Percentiles rank a stretch among this genome's conserved stretches.
Evolutionary conservation across 1,284 basidiomycete genomes (phyloP).

Genomic region (Malassezia slooffiae): DNA sequence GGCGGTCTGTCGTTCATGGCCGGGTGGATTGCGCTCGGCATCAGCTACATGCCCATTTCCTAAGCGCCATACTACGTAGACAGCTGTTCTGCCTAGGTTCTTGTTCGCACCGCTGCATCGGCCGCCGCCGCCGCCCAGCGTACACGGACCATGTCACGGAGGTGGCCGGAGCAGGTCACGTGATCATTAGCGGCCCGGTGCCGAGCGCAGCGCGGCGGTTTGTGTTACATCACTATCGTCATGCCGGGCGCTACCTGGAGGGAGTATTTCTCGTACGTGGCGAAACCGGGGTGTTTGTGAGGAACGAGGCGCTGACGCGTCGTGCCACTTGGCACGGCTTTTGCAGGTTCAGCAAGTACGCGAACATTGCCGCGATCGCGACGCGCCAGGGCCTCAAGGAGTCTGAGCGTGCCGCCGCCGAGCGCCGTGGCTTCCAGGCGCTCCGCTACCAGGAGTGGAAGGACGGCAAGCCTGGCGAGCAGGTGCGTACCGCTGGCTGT

Average conservation of each 20-base stretch:
- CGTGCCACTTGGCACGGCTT: too few species aligned
- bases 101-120: background rate
- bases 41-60: conserved; percentile 16
- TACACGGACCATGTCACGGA: background rate
- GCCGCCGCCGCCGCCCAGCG: background rate
- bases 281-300: background rate
- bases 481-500: conserved; percentile 42
- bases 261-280: conserved; percentile 39
- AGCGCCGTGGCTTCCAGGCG: conserved; percentile 46
- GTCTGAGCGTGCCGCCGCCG: conserved; percentile 47
- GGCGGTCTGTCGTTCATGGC: conserved; percentile 39
- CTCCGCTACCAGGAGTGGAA: conserved; percentile 49
- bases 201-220: background rate
- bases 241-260: conserved; percentile 43
- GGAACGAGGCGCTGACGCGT: background rate
- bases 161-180: too few species aligned
- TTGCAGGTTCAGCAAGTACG: conserved; percentile 50
- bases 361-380: conserved; percentile 47
- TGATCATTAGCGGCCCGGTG: conserved; percentile 3
- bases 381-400: conserved; percentile 49
- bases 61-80: conserved; percentile 7
- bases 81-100: background rate
- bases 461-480: conserved; percentile 44
- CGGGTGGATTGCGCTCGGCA: conserved; percentile 39
- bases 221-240: conserved; percentile 4